A percentile compares a stretch with the other conserved stretches of the same genome.
phyloP scores from a whole-genome alignment of 2,329 filamentous ascomycete species.

The Claviceps digitariae region DNA sequence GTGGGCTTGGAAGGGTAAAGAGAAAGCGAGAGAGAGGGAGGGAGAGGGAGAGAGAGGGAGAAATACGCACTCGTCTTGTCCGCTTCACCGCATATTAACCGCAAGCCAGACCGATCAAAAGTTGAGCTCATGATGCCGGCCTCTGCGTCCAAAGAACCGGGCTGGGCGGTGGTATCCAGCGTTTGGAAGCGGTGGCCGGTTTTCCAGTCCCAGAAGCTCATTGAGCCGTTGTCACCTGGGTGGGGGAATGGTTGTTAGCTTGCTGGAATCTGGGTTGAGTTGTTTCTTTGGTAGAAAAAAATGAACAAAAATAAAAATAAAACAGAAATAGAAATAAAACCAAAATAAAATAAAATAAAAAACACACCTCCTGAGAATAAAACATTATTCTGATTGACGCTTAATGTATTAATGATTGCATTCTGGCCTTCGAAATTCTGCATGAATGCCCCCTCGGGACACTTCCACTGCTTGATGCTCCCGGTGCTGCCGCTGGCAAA shows the following conservation, averaged over 20 bases:
- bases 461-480: slow-evolving; percentile 99
- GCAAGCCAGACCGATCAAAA: slow-evolving; percentile 77
- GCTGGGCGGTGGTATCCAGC: slow-evolving; percentile 83
- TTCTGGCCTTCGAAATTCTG: slow-evolving; percentile 98
- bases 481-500: slow-evolving; percentile 87
- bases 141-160: slow-evolving; percentile 86
- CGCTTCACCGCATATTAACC: slow-evolving; percentile 86
- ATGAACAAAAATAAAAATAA: background rate
- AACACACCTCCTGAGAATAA: slow-evolving; percentile 67
- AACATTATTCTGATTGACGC: slow-evolving; percentile 90
- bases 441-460: slow-evolving; percentile 96
- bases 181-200: slow-evolving; percentile 84
- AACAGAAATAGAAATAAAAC: background rate
- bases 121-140: slow-evolving; percentile 89
- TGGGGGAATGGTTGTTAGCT: background rate
- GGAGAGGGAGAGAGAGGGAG: background rate
- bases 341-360: background rate
- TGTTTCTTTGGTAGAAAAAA: background rate
- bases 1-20: too few relatives aligned
- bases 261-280: background rate
- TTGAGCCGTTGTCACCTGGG: slow-evolving; percentile 73
- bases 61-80: slow-evolving; percentile 69
- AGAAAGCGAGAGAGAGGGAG: too few relatives aligned
- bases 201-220: slow-evolving; percentile 99
- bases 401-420: slow-evolving; percentile 85